phyloP scores from a whole-genome alignment of 768 basidiomycete genomes.

The Calocera viscosa region DNA sequence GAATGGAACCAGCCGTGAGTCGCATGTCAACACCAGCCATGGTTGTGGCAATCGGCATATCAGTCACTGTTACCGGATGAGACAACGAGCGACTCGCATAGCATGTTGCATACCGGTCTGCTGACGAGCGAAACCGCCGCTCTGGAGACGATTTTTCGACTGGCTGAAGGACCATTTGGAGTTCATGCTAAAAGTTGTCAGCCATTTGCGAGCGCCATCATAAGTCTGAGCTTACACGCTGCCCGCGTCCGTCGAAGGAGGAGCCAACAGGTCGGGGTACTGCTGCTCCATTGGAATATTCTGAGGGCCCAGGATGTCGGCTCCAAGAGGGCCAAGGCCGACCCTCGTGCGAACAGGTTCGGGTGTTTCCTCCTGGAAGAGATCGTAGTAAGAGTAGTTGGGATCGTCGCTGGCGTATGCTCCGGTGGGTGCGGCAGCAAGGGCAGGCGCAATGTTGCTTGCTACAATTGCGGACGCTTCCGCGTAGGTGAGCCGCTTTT shows the following conservation, averaged over 20 bases:
- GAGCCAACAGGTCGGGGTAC: constrained; percentile 46
- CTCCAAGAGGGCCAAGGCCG: neutral
- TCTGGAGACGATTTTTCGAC: constrained; percentile 46
- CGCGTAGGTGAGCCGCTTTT: neutral
- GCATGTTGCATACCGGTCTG: constrained; percentile 37
- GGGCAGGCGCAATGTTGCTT: constrained; percentile 5
- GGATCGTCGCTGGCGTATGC: constrained; percentile 1
- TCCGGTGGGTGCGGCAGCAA: neutral
- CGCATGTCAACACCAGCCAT: constrained; percentile 42
- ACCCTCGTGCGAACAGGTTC: neutral
- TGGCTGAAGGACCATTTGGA: constrained; percentile 54
- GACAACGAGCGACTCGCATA: neutral
- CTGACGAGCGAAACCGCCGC: constrained; percentile 56
- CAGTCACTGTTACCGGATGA: constrained; percentile 24
- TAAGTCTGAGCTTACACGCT: constrained; percentile 27
- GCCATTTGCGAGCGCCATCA: neutral
- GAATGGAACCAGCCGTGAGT: constrained; percentile 36
- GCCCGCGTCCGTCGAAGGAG: constrained; percentile 52
- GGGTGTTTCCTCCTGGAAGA: constrained; percentile 2
- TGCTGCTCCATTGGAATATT: constrained; percentile 43
- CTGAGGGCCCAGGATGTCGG: constrained; percentile 41
- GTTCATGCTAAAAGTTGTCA: constrained; percentile 28
- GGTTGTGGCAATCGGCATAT: constrained; percentile 31
- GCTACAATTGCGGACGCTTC: neutral
- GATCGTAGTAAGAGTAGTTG: neutral